Evolutionary conservation across 768 basidiomycete genomes (phyloP), one percentile per base, ranked within the genome.

Genomic region (Chiua virens): DNA sequence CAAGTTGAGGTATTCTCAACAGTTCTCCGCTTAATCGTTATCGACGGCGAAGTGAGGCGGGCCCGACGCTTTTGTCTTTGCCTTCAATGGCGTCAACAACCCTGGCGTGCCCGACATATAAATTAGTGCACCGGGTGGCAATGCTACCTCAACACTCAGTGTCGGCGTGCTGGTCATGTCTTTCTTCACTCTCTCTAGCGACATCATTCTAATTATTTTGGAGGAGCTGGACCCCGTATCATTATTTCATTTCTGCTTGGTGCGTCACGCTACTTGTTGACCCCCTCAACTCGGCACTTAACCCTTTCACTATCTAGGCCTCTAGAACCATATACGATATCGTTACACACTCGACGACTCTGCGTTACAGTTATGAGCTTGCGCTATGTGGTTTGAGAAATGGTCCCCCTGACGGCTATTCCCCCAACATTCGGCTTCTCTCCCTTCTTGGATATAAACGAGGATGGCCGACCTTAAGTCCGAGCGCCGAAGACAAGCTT

Each of bases 81-180:
- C 47, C 50, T 59, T 42, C 55, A 35, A 62, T 54, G 58, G 56
- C 50, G 56, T 55, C 62, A 59, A 38, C 56, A 48, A 10, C 60
- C 54, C 55, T 58, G 57, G 52, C 54, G 46, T 44, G 49, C 57
- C 53, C 57, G 64, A 66, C 61, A 40, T 69, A 69, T 69, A 69
- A 71, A 69, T 61, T 58, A 35, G 25, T 42, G 27, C 44, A 37
- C 37, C 38, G 35, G 34, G 44, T 45, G 39, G 45, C 38, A 43
- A 47, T 36, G 47, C 45, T 36, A 46, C 28, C 50, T 58, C 49
- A 61, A 50, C 52, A 56, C 44, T 56, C 42, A 56, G 57, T 54
- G 50, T 60, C 58, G 60, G 62, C 63, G 69, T 69, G 69, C 69
- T 63, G 59, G 69, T 60, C 69, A 69, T 69, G 67, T 60, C 69